Evolutionary conservation across 768 basidiomycete species (phyloP).

Genomic region (Tricholoma saponaceum): DNA sequence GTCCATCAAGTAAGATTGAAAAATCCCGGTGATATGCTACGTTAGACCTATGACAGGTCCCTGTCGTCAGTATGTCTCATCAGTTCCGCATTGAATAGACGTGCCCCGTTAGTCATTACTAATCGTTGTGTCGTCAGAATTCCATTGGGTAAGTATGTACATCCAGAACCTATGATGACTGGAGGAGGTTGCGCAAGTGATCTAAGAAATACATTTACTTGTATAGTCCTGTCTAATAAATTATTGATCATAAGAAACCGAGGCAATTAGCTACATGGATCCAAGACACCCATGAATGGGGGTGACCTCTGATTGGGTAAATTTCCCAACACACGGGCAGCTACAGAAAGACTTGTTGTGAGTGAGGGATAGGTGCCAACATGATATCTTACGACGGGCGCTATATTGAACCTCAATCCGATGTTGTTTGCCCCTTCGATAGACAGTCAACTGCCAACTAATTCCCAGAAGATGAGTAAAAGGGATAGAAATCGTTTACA

Average conservation of each 20-base stretch:
- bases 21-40: background rate
- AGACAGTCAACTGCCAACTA: conserved; percentile 66
- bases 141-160: background rate
- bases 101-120: too few relatives aligned
- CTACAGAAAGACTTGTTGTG: conserved; percentile 20
- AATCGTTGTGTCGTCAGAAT: background rate
- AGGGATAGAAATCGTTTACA: background rate
- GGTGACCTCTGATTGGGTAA: conserved; percentile 43
- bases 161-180: background rate
- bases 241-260: background rate
- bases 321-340: conserved; percentile 53
- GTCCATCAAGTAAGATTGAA: conserved; percentile 67
- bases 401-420: conserved; percentile 68
- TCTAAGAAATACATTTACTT: background rate
- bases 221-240: background rate
- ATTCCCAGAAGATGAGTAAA: conserved; percentile 5
- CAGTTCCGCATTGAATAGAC: too few relatives aligned
- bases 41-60: too few relatives aligned
- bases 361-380: background rate
- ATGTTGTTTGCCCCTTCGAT: conserved; percentile 57
- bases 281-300: conserved; percentile 66
- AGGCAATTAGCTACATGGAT: conserved; percentile 10
- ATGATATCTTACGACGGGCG: conserved; percentile 47
- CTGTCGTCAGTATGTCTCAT: too few relatives aligned
- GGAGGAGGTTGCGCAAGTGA: background rate